Evolutionary conservation across 129 eudicot genomes (phyloP).

Genomic region (Gnaphalium uliginosum): DNA sequence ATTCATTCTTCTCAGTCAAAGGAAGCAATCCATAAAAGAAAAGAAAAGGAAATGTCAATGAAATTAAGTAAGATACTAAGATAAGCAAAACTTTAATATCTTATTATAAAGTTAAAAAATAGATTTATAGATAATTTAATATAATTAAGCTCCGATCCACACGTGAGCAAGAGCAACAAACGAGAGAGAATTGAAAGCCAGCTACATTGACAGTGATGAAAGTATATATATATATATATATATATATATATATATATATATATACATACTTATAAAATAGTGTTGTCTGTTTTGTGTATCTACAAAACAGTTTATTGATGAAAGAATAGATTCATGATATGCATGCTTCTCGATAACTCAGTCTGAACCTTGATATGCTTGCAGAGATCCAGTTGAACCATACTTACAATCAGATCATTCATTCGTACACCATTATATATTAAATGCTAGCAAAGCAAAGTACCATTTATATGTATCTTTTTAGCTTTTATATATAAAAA

Average conservation of each 20-base stretch:
- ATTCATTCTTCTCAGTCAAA: conserved; percentile 30
- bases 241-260: too few species aligned
- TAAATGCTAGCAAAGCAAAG: conserved; percentile 26
- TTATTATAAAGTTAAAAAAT: conserved; percentile 11
- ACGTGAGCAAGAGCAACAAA: conserved; percentile 30
- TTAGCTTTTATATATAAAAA: conserved; percentile 27
- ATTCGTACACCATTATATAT: conserved; percentile 34
- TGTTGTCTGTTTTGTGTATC: conserved; percentile 19
- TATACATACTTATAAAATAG: too few species aligned
- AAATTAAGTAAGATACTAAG: conserved; percentile 27
- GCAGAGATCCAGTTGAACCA: conserved; percentile 26
- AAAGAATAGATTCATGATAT: conserved; percentile 31
- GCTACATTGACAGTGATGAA: conserved; percentile 34
- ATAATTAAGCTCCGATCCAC: conserved; percentile 38
- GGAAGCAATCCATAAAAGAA: conserved; percentile 13
- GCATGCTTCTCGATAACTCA: conserved; percentile 4
- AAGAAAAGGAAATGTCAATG: conserved; percentile 22
- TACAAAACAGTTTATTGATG: conserved; percentile 30
- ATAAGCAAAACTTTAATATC: not conserved
- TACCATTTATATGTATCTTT: not conserved
- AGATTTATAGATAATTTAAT: conserved; percentile 6
- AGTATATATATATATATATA: conserved; percentile 23
- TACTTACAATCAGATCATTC: conserved; percentile 45
- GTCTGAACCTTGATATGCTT: conserved; percentile 30
- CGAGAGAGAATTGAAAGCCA: conserved; percentile 17